A percentile compares a stretch with the other conserved stretches of the same genome.
These are phyloP conservation scores for Zygosaccharomyces pseudobailii DNA, from an alignment of 1,139 yeast species.

Conservation along the genomic window DNA sequence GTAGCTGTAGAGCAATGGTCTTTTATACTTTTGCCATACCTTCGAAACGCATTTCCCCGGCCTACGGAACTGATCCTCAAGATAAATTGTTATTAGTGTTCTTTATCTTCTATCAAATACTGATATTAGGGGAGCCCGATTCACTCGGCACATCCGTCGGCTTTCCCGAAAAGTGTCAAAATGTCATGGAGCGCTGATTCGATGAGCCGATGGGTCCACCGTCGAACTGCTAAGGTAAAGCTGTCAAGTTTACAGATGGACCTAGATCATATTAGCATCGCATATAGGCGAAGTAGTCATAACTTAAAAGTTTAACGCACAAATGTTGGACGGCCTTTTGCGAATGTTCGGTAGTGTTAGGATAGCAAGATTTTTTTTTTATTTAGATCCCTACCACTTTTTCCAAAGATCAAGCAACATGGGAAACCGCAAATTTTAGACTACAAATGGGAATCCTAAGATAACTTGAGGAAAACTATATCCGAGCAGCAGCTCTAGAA, in stretches of 20 bases:
- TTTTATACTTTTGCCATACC: slow-evolving; percentile 2
- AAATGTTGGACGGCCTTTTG: no score
- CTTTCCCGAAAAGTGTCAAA: neutral
- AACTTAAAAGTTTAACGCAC: no score
- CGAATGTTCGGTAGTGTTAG: no score
- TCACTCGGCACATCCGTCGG: neutral
- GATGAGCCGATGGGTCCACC: neutral
- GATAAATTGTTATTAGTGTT: neutral
- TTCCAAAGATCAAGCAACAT: no score
- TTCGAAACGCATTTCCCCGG: slow-evolving; percentile 2
- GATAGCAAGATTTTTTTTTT: no score
- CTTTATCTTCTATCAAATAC: neutral
- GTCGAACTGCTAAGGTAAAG: neutral
- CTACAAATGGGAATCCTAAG: no score
- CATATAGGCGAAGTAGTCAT: neutral
- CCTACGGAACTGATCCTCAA: neutral
- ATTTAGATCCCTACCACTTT: no score
- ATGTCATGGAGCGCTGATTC: neutral
- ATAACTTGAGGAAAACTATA: no score
- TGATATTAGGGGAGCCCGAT: neutral
- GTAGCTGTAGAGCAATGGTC: neutral
- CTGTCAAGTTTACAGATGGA: no score
- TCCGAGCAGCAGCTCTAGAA: no score
- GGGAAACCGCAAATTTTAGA: no score
- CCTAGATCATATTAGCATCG: neutral